These are phyloP conservation scores for Stagonosporopsis vannaccii DNA, from an alignment of 2,329 filamentous ascomycete species.

Conservation along the genomic window DNA sequence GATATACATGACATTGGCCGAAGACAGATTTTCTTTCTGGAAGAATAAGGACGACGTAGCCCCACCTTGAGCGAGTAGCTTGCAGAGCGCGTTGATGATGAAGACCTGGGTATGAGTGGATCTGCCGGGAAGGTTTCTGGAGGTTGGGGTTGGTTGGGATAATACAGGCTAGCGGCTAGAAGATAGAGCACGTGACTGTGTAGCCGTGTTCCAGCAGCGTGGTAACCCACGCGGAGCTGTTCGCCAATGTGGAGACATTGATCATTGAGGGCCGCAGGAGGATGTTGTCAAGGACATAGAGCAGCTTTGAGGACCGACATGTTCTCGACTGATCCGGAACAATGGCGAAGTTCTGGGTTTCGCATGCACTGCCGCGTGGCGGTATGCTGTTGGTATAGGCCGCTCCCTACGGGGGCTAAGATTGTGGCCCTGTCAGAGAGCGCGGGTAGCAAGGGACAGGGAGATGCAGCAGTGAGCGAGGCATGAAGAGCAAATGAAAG, in stretches of 20 bases:
- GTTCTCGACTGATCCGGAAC: not conserved
- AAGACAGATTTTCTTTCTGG: not conserved
- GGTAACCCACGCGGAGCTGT: not conserved
- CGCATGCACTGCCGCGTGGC: not conserved
- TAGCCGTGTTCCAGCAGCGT: constrained; percentile 7
- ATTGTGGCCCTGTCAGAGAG: too few relatives aligned
- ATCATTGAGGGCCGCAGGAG: not conserved
- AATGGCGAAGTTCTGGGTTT: not conserved
- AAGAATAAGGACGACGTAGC: not conserved
- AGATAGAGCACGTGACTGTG: not conserved
- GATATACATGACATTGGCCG: not conserved
- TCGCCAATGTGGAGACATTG: not conserved
- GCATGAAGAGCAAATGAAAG: not conserved
- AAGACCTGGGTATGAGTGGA: not conserved
- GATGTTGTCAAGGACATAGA: not conserved
- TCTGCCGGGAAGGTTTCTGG: not conserved
- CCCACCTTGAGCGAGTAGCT: not conserved
- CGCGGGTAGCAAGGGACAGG: not conserved
- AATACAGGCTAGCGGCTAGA: not conserved
- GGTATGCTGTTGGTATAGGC: too few relatives aligned
- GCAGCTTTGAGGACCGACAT: constrained; percentile 1
- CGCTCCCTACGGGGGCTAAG: too few relatives aligned
- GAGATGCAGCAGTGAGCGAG: not conserved
- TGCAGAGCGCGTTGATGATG: not conserved
- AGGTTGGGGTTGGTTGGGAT: not conserved